Evolutionary conservation across 1,284 basidiomycete species (phyloP), one percentile per base, ranked within the genome.

Genomic region (Malassezia psittaci): DNA sequence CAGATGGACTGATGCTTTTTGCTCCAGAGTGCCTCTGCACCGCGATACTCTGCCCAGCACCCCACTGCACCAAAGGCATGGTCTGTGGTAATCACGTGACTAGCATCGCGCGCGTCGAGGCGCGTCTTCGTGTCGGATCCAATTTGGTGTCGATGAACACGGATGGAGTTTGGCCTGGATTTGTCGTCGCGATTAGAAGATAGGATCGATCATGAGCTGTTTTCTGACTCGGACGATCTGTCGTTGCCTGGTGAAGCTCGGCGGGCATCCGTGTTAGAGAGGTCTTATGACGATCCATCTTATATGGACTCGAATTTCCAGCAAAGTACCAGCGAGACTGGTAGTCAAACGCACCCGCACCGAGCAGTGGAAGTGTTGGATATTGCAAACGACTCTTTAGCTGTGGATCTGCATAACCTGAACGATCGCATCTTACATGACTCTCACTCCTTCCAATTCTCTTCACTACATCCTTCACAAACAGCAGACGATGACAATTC

Each of bases 171-270:
- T 12, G 33, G 36, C 9, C 36, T 57, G 16, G 55, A 57, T n/a
- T 33, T 52, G 0, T 52, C 55, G 21, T 57, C 55, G 7, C 42
- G 44, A n/a, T 15, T 57, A n/a, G 50, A 57, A 37, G 24, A 57
- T 24, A 37, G 55, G 36, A 57, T 57, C 33, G 55, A 57, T 12
- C 45, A 57, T 9, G 51, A 52, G 16, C 39, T 57, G 7, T 52
- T 57, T 15, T 19, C 37, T 4, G 50, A 57, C 34, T 57, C 55
- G 9, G 55, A 52, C 12, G 50, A 57, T 11, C 35, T 57, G 11
- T 48, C 50, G 5, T 29, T 57, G 8, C 55, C 55, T 2, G 55
- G 55, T 32, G 33, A 47, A 8, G 34, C 19, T 16, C 50, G 50
- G 4, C 55, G 51, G 15, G 55, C 50, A 10, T 47, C 54, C 13